phyloP scores from a whole-genome alignment of 1,284 basidiomycete species.

The Phellopilus nigrolimitatus region DNA sequence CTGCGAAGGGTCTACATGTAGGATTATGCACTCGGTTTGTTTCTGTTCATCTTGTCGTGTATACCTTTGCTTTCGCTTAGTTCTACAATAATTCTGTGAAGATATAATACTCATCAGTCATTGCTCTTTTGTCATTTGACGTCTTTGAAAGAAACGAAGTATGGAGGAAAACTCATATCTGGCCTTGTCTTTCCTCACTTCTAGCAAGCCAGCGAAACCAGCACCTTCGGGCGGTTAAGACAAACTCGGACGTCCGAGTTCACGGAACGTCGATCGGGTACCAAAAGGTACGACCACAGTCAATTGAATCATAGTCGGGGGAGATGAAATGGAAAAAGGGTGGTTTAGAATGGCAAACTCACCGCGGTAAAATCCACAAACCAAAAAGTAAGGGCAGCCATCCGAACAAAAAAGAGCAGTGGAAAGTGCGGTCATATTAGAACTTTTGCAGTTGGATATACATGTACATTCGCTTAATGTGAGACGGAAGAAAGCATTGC shows the following conservation, averaged over 20 bases:
- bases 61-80: not conserved
- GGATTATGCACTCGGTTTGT: too few relatives aligned
- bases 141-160: not conserved
- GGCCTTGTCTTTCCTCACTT: conserved; percentile 67
- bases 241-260: conserved; percentile 18
- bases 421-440: conserved; percentile 1
- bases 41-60: too few relatives aligned
- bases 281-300: conserved; percentile 56
- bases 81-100: not conserved
- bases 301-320: conserved; percentile 52
- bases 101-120: not conserved
- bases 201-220: conserved; percentile 44
- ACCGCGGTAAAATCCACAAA: not conserved
- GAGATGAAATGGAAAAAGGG: conserved; percentile 17
- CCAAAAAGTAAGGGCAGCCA: not conserved
- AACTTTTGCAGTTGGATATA: conserved; percentile 16
- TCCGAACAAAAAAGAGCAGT: not conserved
- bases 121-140: too few relatives aligned
- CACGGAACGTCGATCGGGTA: conserved; percentile 14
- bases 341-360: not conserved
- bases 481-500: conserved; percentile 23
- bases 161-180: conserved; percentile 55
- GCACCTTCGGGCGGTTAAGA: conserved; percentile 43
- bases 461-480: conserved; percentile 21
- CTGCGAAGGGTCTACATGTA: conserved; percentile 63